Evolutionary conservation across 139 green algal genomes (phyloP).

Genomic region (Chlorella sorokiniana): DNA sequence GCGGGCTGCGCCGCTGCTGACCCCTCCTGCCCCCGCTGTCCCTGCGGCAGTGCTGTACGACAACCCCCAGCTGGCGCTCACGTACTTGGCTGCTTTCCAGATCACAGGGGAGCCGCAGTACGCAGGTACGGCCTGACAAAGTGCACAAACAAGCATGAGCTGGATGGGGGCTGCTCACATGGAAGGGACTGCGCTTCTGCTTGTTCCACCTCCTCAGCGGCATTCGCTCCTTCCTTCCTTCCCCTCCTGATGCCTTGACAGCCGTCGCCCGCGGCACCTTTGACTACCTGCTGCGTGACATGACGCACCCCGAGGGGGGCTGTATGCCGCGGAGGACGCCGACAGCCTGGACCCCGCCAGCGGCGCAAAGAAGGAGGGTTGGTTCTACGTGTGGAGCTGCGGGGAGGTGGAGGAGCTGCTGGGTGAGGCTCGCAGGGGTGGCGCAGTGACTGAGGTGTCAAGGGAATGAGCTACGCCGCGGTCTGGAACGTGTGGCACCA

Average conservation of each 20-base stretch:
- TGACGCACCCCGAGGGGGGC: constrained; percentile 78
- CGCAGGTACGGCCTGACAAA: constrained; percentile 29
- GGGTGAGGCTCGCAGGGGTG: constrained; percentile 11
- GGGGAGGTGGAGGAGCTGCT: constrained; percentile 63
- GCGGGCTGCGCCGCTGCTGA: background rate
- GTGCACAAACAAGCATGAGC: background rate
- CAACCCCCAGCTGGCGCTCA: constrained; percentile 76
- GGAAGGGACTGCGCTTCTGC: background rate
- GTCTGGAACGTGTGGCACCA: no score
- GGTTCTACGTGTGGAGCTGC: constrained; percentile 79
- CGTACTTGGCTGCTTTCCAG: constrained; percentile 77
- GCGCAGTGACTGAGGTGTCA: no score
- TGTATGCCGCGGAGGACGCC: constrained; percentile 89
- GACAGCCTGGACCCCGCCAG: constrained; percentile 66
- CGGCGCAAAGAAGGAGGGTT: constrained; percentile 74
- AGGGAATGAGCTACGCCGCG: no score
- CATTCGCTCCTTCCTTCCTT: background rate
- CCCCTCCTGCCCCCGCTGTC: background rate
- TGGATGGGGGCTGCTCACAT: background rate
- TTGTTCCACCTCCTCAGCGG: background rate
- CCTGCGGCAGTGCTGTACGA: constrained; percentile 71
- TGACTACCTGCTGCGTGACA: constrained; percentile 87
- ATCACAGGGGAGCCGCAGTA: constrained; percentile 57
- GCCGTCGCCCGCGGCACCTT: constrained; percentile 69
- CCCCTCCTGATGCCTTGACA: background rate